A percentile compares a stretch with the other conserved stretches of the same genome.
Conservation (phyloP, 768 basidiomycete species). For the Stropharia rugosoannulata region DNA sequence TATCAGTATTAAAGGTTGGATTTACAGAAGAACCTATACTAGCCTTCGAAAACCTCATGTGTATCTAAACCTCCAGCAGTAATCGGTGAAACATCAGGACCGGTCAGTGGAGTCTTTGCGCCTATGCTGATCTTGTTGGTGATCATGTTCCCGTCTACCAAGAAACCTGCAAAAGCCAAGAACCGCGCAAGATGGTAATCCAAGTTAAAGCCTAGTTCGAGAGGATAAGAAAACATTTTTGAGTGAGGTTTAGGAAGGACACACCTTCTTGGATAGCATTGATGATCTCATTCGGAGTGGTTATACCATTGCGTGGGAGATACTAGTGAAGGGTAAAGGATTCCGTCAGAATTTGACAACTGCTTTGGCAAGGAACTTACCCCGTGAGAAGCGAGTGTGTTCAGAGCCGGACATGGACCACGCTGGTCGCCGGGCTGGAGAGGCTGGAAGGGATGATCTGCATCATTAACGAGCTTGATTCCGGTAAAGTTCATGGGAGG, state of each 20-base stretch:
- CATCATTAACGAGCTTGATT: not conserved
- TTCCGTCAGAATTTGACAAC: not conserved
- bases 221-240: not conserved
- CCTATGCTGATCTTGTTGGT: not conserved
- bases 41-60: not conserved
- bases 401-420: not conserved
- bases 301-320: not conserved
- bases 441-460: not conserved
- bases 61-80: not conserved
- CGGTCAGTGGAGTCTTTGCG: not conserved
- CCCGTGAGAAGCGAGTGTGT: not conserved
- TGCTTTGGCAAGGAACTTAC: not conserved
- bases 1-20: not conserved
- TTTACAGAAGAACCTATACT: not conserved
- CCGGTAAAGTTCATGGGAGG: not conserved
- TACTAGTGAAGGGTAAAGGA: not conserved
- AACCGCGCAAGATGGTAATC: not conserved
- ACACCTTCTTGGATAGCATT: not conserved
- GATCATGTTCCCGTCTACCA: not conserved
- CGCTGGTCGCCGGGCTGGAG: not conserved
- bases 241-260: too few species aligned
- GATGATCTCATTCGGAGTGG: not conserved
- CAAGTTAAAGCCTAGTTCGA: not conserved
- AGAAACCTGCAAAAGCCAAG: not conserved
- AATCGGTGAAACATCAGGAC: not conserved